These are phyloP conservation scores for Lipomyces yamadae DNA, from an alignment of 805 yeast genomes.

Conservation along the genomic window DNA sequence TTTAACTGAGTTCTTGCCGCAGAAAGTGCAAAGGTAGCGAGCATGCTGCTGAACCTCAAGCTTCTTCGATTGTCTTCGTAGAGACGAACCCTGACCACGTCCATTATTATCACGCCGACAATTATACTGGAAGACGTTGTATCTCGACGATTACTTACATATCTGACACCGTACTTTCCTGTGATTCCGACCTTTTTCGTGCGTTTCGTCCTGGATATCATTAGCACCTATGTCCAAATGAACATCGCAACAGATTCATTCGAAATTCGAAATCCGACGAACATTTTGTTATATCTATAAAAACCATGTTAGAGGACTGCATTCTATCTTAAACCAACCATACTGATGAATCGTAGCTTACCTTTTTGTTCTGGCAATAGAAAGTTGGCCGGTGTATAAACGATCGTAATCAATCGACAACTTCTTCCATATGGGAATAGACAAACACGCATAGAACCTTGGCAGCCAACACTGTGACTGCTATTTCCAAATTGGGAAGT, in stretches of 20 bases:
- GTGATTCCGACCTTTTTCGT: slow-evolving; percentile 99
- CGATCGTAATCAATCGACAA: not conserved
- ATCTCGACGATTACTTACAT: slow-evolving; percentile 46
- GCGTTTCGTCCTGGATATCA: slow-evolving; percentile 89
- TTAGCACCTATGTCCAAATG: not conserved
- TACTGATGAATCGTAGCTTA: not conserved
- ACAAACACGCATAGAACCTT: too few species aligned
- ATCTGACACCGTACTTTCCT: slow-evolving; percentile 99
- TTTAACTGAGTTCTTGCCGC: slow-evolving; percentile 98
- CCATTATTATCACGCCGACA: not conserved
- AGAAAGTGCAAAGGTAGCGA: slow-evolving; percentile 98
- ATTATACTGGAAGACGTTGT: not conserved
- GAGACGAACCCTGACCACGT: slow-evolving; percentile 78
- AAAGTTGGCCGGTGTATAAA: not conserved
- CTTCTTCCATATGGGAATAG: too few species aligned
- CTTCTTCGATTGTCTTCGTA: slow-evolving; percentile 99
- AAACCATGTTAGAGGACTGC: not conserved
- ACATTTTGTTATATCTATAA: not conserved
- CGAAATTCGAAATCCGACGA: not conserved
- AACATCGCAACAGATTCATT: not conserved
- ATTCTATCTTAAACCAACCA: not conserved
- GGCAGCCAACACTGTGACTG: too few species aligned
- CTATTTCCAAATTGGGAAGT: too few species aligned
- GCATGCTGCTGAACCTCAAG: slow-evolving; percentile 99
- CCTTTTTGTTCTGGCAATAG: not conserved